phyloP scores from a whole-genome alignment of 192 early-diverging fungal genomes.

The Mortierella claussenii region DNA sequence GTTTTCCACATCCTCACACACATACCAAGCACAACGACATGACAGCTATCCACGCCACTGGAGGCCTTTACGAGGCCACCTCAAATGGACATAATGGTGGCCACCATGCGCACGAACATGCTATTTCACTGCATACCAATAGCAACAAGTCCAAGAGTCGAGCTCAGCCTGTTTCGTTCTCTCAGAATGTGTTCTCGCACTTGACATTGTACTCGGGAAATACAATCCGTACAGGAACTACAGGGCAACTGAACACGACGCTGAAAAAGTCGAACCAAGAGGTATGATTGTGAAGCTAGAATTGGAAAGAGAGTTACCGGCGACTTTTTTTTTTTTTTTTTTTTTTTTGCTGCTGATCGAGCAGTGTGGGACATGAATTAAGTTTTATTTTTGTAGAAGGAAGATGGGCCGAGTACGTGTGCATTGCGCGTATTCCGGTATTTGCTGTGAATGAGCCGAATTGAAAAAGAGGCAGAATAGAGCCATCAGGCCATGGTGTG shows the following conservation, averaged over 20 bases:
- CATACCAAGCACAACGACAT: conserved; percentile 4
- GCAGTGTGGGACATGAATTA: too few relatives aligned
- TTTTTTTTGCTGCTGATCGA: too few relatives aligned
- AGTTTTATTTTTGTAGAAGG: too few relatives aligned
- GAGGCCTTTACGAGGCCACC: background rate
- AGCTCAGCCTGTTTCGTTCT: conserved; percentile 6
- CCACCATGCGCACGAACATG: background rate
- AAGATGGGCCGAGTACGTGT: too few relatives aligned
- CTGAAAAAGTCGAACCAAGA: conserved; percentile 59
- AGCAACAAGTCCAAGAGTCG: background rate
- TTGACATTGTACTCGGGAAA: conserved; percentile 61
- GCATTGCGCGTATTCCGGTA: too few relatives aligned
- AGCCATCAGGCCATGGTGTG: background rate
- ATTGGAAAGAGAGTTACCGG: background rate
- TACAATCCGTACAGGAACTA: conserved; percentile 56
- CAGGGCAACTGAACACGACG: conserved; percentile 32
- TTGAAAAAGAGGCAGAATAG: too few relatives aligned
- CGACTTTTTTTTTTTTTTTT: background rate
- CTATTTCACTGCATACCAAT: background rate
- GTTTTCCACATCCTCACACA: background rate
- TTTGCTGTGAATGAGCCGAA: too few relatives aligned
- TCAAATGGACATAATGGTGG: too few relatives aligned
- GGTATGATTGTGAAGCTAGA: conserved; percentile 26
- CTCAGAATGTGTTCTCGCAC: conserved; percentile 36
- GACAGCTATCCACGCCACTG: conserved; percentile 28